Evolutionary conservation across 768 basidiomycete species (phyloP), one percentile per base, ranked within the genome.

Genomic region (Dendrothele bispora): DNA sequence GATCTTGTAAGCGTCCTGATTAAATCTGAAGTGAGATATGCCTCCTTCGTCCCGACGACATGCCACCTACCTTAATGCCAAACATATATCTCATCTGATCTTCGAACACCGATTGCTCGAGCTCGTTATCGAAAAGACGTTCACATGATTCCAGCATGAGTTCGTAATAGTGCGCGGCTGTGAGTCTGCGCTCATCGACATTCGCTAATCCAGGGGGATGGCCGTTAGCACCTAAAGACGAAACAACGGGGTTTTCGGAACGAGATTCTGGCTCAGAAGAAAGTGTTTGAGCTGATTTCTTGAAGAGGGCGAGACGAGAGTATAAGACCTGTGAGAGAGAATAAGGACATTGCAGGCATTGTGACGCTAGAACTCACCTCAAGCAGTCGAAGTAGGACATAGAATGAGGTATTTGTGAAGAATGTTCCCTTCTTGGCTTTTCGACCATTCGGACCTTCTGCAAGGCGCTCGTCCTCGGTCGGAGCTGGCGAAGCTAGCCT

Each of bases 31-130:
- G n/a, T n/a, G n/a, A n/a, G n/a, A n/a, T n/a, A n/a, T n/a, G n/a
- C n/a, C n/a, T n/a, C n/a, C n/a, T n/a, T n/a, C n/a, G n/a, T n/a
- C n/a, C n/a, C n/a, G n/a, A n/a, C 7, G 20, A 21, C 4, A 24
- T 38, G 10, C 21, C n/a, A 52, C 62, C 24, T 28, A 87, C 93
- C 74, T 82, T 82, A 36, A 83, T 76, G n/a, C 91, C 89, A 65
- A 92, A 95, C 75, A 93, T 84, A 46, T 77, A 78, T 35, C 95
- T 77, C 73, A 95, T 79, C 56, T 88, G 88, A 55, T 99, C 97
- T 66, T 98, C 95, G 61, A 95, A 98, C 4, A 74, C 78, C 35
- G 74, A 70, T 54, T 86, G 86, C 57, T 99, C 97, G 20, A 98
- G 74, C 62, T 97, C 91, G 54, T 88, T 89, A 60, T 95, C 95